Evolutionary conservation across 441 rosid species (phyloP), one percentile per base, ranked within the genome.

Genomic region (Hura crepitans): DNA sequence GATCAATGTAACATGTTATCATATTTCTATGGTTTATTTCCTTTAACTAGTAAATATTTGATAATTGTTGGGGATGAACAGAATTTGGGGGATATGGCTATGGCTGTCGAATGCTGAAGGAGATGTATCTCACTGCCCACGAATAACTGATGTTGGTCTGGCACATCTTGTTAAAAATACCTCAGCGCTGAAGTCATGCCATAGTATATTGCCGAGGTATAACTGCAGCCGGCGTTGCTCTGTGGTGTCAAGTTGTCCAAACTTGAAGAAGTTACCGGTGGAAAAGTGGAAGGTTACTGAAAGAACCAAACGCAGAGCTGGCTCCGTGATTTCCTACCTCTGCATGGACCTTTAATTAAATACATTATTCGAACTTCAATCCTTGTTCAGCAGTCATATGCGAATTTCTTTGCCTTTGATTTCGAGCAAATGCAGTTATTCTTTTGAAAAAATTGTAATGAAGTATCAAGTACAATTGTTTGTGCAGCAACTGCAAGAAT

Each of bases 201-300:
- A 91, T 88, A 85, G 95, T 89, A 31, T 91, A 91, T 42, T 91
- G 97, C 77, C 91, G 87, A 0, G 79, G 85, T n/a, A 85, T 91
- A 72, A 91, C 93, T 57, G 75, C 96, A 0, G 77, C 76, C 0
- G 98, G 97, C 51, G 93, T 94, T 56, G 97, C 97, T 66, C 96
- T 0, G 83, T 94, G 53, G 88, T 94, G 46, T 88, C 96, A 9
- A 73, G 90, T 79, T 89, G 97, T 81, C 84, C 86, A 33, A 89
- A 83, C 82, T 80, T 94, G 47, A 89, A 87, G 72, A 94, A 91
- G 78, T 85, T 94, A 43, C 75, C 86, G 79, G 85, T 94, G 4
- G 98, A 94, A 88, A 88, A 87, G 81, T 85, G 89, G 77, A 91
- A 94, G 84, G 97, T 91, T 45, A 91, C 91, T 50, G 80, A 85